A percentile compares a stretch with the other conserved stretches of the same genome.
Evolutionary conservation across 2,329 filamentous ascomycete species (phyloP).

Genomic region (Dactylellina drechsleri): DNA sequence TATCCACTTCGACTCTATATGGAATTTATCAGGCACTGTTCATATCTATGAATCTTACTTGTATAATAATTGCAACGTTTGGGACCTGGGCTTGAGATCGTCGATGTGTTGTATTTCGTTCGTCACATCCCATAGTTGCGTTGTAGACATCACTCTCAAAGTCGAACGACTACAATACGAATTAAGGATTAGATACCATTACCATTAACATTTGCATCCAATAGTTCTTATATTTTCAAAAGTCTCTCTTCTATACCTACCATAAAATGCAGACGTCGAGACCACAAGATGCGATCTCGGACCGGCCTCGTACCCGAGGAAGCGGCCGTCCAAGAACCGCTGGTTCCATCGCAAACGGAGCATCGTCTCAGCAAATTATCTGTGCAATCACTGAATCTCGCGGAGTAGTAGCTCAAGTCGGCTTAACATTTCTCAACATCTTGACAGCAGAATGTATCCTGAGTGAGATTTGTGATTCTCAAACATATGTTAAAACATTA

Average conservation of each 20-base stretch:
- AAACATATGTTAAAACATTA: constrained; percentile 87
- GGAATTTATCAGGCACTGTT: no score
- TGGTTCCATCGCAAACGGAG: constrained; percentile 69
- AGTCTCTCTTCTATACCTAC: neutral
- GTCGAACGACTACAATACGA: no score
- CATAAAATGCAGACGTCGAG: constrained; percentile 23
- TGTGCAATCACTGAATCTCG: constrained; percentile 89
- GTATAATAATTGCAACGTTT: no score
- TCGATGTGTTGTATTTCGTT: no score
- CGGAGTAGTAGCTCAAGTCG: constrained; percentile 84
- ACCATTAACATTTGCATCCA: no score
- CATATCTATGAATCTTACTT: no score
- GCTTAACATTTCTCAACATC: constrained; percentile 86
- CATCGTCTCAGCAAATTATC: constrained; percentile 75
- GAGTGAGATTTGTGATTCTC: constrained; percentile 91
- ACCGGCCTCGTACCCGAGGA: constrained; percentile 25
- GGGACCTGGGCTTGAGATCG: no score
- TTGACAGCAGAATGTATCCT: constrained; percentile 76
- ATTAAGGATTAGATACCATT: no score
- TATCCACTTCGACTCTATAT: no score
- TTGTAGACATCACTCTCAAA: no score
- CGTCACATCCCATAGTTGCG: no score
- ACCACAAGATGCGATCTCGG: constrained; percentile 10
- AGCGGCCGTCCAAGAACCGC: constrained; percentile 66
- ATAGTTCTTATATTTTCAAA: no score